Base-by-base conservation (phyloP, 495 filamentous ascomycete species). In the Penicilliopsis zonata region DNA sequence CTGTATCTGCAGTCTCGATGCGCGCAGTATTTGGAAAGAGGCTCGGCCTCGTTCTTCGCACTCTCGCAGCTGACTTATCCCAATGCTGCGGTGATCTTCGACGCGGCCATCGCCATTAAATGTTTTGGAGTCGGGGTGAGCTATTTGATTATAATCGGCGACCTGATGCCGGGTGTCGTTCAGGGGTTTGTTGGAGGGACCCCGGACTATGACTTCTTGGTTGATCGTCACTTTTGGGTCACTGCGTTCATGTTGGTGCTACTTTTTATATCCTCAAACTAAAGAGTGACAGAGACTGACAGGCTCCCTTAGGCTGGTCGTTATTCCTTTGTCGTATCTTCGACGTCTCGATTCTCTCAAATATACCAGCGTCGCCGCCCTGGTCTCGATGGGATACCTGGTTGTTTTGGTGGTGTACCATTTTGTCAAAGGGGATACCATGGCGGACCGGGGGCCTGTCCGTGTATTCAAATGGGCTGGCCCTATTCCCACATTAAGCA, bases 91-190 rank as follows among this genome's bases (percentile, higher is more conserved):
- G 83, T 98, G 18, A 63, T 96, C 17, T 98, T 98, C 57, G 90
- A 98, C 59, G 80, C 78, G 3, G 90, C 90, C 0, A 98, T 98
- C 47, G 84, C 88, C 5, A 82, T 98, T 48, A 98, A 98, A 49
- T 98, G 90, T 51, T 96, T 96, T 57, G 90, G 80, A 35, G 90
- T 98, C 12, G 92, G 80, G 5, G 81, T 96, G 25, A 93, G 86
- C 50, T 98, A 98, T 55, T 72, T 98, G 43, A 98, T 96, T 40
- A 94, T 98, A 43, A 96, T 98, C 43, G 90, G 90, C 12, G 90
- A 98, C 49, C 64, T 98, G 41, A 98, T 98, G 90, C 90, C 92
- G 2, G 90, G 83, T 3, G 90, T 98, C 6, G 75, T 90, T 1
- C 60, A 71, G 47, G 86, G 86, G 1, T 80, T 87, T 50, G 65